Evolutionary conservation across 1,139 yeast genomes (phyloP).

Genomic region (Taphrina pruni): DNA sequence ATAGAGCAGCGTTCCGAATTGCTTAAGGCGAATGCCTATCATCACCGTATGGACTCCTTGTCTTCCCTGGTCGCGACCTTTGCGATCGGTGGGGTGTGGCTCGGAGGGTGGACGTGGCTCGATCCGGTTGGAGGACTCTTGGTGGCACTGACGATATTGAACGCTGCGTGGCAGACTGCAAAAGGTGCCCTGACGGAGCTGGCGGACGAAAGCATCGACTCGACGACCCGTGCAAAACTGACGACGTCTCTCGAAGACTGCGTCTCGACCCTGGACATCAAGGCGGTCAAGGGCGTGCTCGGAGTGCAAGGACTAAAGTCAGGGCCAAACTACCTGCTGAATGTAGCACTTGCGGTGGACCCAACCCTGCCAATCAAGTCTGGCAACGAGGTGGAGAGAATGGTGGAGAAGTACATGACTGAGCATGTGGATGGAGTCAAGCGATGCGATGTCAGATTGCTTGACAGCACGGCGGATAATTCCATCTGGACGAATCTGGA

Average conservation of each 20-base stretch:
- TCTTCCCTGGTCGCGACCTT: slow-evolving; percentile 89
- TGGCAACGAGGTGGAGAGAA: slow-evolving; percentile 31
- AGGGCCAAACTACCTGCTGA: slow-evolving; percentile 44
- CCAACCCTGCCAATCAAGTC: slow-evolving; percentile 33
- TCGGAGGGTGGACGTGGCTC: slow-evolving; percentile 68
- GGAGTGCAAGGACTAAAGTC: slow-evolving; percentile 45
- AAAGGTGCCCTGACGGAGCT: slow-evolving; percentile 73
- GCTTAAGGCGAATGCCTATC: slow-evolving; percentile 97
- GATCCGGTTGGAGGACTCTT: slow-evolving; percentile 90
- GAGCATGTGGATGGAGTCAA: slow-evolving; percentile 38
- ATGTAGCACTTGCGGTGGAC: slow-evolving; percentile 37
- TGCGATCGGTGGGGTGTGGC: slow-evolving; percentile 83
- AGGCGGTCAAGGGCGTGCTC: slow-evolving; percentile 40
- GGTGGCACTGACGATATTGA: slow-evolving; percentile 79
- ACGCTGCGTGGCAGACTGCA: slow-evolving; percentile 82
- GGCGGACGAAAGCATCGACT: slow-evolving; percentile 59
- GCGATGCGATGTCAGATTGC: slow-evolving; percentile 28
- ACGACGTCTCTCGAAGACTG: slow-evolving; percentile 38
- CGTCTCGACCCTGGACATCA: slow-evolving; percentile 24
- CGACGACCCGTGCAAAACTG: slow-evolving; percentile 38
- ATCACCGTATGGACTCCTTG: slow-evolving; percentile 92
- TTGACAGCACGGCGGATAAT: slow-evolving; percentile 21
- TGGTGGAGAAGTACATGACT: slow-evolving; percentile 37
- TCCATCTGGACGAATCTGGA: slow-evolving; percentile 28
- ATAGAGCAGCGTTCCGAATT: slow-evolving; percentile 80